Evolutionary conservation across 345 rosid species (phyloP).

Genomic region (Populus euphratica): DNA sequence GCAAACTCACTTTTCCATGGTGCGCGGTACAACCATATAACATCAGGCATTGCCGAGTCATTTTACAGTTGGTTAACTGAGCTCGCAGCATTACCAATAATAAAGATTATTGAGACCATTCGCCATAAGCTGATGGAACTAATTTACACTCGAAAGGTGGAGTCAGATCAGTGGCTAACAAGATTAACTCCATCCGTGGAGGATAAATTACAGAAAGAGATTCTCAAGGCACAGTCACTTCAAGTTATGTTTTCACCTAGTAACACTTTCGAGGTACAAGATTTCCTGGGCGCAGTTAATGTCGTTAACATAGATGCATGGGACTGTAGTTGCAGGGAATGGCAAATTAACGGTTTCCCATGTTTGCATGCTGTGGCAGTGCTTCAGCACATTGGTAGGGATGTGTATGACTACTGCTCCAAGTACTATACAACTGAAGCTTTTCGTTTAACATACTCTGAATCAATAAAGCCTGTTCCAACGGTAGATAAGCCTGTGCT

Average conservation of each 20-base stretch:
- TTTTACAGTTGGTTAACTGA: constrained; percentile 39
- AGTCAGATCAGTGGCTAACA: constrained; percentile 25
- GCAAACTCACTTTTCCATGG: constrained; percentile 25
- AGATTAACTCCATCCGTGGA: constrained; percentile 24
- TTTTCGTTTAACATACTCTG: constrained; percentile 16
- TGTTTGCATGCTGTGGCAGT: constrained; percentile 26
- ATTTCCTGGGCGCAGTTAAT: constrained; percentile 6
- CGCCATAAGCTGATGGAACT: constrained; percentile 28
- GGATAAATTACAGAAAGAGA: constrained; percentile 23
- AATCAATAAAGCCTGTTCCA: constrained; percentile 26
- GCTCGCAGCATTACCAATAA: constrained; percentile 16
- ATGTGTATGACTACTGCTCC: constrained; percentile 25
- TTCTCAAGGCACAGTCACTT: constrained; percentile 18
- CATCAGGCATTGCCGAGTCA: constrained; percentile 18
- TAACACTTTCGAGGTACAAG: constrained; percentile 12
- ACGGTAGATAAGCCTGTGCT: constrained; percentile 12
- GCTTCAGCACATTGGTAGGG: constrained; percentile 15
- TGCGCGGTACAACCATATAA: constrained; percentile 13
- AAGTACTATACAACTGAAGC: constrained; percentile 20
- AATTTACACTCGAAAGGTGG: constrained; percentile 27
- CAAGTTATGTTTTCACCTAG: constrained; percentile 4
- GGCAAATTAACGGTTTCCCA: constrained; percentile 25
- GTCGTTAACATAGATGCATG: constrained; percentile 16
- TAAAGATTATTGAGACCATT: constrained; percentile 29
- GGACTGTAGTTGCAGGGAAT: constrained; percentile 23